A percentile compares a stretch with the other conserved stretches of the same genome.
phyloP scores from a whole-genome alignment of 73 alveolate species.

The Paramecium sexaurelia region DNA sequence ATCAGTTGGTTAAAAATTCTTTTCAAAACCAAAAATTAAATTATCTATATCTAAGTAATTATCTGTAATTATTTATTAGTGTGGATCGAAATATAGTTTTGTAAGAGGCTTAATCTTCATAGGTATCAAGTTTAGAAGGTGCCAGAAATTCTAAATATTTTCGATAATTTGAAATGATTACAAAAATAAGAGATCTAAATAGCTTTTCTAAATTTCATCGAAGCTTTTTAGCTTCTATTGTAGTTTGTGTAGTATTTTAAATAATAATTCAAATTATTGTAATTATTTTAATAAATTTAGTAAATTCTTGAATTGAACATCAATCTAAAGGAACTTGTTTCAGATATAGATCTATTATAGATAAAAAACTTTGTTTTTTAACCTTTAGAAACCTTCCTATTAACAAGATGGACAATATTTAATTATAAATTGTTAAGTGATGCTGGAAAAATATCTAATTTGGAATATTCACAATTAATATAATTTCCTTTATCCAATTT shows the following conservation, averaged over 20 bases:
- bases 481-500: constrained; percentile 3
- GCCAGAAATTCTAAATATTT: background rate
- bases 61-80: background rate
- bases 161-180: background rate
- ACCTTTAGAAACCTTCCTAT: background rate
- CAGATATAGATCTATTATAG: background rate
- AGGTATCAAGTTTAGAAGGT: constrained; percentile 13
- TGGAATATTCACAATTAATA: background rate
- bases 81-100: background rate
- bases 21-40: background rate
- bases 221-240: background rate
- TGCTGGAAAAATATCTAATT: background rate
- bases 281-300: background rate
- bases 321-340: background rate
- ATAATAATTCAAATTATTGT: background rate
- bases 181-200: background rate
- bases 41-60: background rate
- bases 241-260: background rate
- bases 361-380: constrained; percentile 18
- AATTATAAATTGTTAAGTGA: background rate
- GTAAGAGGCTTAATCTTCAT: background rate
- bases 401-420: constrained; percentile 33
- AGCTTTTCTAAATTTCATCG: background rate
- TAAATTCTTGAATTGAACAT: background rate
- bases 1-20: background rate